Percentiles rank a stretch among this genome's conserved stretches.
These are phyloP conservation scores for Corrigiola litoralis DNA, from an alignment of 179 eudicot genomes.

Conservation along the genomic window DNA sequence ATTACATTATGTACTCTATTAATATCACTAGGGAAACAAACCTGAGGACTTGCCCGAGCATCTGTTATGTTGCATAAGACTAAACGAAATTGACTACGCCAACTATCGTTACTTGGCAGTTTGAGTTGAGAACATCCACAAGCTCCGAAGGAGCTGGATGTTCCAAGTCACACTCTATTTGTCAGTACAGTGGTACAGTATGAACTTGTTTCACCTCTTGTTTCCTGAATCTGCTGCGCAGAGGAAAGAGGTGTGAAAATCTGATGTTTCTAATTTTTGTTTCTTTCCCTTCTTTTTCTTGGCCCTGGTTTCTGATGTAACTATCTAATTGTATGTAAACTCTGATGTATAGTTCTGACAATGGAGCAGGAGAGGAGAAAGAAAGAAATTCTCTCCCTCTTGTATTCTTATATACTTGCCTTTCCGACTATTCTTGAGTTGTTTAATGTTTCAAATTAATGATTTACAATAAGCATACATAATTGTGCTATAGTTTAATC, in stretches of 20 bases:
- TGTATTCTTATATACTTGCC: not conserved
- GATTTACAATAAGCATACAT: too few species aligned
- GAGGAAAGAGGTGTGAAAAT: conserved; percentile 34
- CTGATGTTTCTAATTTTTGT: conserved; percentile 6
- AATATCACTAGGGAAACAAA: conserved; percentile 65
- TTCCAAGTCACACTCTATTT: not conserved
- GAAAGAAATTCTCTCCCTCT: not conserved
- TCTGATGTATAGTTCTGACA: conserved; percentile 21
- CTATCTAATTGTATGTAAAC: conserved; percentile 13
- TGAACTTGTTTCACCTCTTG: conserved; percentile 12
- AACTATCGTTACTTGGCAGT: conserved; percentile 62
- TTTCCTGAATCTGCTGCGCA: conserved; percentile 26
- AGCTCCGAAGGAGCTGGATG: conserved; percentile 2
- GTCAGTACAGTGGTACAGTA: conserved; percentile 9
- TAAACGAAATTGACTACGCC: conserved; percentile 66
- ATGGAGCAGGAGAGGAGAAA: conserved; percentile 6
- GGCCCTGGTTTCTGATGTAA: conserved; percentile 16
- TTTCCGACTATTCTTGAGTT: not conserved
- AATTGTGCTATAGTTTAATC: too few species aligned
- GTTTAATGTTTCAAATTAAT: not conserved
- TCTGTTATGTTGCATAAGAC: conserved; percentile 67
- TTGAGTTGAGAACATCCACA: conserved; percentile 15
- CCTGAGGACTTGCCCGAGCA: conserved; percentile 89
- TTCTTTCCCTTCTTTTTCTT: not conserved
- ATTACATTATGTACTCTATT: too few species aligned